Evolutionary conservation across 345 rosid species (phyloP).

Genomic region (Ailanthus altissimus): DNA sequence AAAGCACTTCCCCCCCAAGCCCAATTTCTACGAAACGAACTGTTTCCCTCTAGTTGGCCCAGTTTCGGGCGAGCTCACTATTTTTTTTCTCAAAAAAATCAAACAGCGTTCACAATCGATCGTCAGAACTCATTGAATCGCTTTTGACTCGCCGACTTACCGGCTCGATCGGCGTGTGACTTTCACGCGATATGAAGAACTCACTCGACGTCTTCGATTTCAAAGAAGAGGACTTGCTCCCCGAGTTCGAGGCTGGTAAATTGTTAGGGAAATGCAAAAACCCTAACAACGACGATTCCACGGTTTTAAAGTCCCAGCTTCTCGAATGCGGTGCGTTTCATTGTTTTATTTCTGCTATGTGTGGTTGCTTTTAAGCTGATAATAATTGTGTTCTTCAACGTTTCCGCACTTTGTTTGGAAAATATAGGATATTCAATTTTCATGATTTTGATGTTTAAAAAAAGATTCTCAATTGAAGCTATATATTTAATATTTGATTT

Average conservation of each 20-base stretch:
- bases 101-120: background rate
- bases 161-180: conserved; percentile 17
- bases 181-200: conserved; percentile 48
- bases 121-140: conserved; percentile 7
- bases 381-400: background rate
- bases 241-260: conserved; percentile 51
- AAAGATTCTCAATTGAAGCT: background rate
- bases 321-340: conserved; percentile 52
- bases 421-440: conserved; percentile 3
- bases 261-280: conserved; percentile 47
- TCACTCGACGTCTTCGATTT: conserved; percentile 59
- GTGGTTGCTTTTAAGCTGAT: background rate
- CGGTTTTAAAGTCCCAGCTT: conserved; percentile 44
- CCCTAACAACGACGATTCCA: conserved; percentile 56
- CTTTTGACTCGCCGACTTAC: conserved; percentile 17
- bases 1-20: background rate
- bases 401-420: background rate
- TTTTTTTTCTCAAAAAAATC: background rate
- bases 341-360: background rate
- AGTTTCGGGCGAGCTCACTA: background rate
- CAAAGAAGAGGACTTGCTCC: conserved; percentile 69
- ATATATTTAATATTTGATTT: background rate
- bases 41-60: background rate
- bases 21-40: background rate
- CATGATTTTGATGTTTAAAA: background rate